Conservation (phyloP, 805 yeast genomes). For the Candida corydali region DNA sequence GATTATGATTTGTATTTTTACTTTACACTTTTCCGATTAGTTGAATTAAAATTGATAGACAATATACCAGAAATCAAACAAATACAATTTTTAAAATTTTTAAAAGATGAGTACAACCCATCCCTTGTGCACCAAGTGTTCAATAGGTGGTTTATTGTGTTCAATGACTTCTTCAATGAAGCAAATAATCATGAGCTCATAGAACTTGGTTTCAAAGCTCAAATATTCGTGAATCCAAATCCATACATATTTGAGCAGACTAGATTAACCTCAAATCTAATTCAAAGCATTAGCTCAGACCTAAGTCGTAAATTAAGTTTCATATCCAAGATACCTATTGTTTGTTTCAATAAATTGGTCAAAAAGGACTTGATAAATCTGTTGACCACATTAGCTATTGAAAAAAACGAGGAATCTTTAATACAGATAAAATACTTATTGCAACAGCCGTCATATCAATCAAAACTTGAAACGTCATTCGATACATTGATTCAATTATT, state of each 20-base stretch:
- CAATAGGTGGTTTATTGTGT: constrained; percentile 53
- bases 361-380: constrained; percentile 15
- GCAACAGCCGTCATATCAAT: constrained; percentile 49
- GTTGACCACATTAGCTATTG: constrained; percentile 8
- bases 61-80: constrained; percentile 6
- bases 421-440: constrained; percentile 36
- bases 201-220: constrained; percentile 14
- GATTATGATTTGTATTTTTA: constrained; percentile 18
- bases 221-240: constrained; percentile 18
- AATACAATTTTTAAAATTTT: constrained; percentile 12
- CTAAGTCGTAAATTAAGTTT: constrained; percentile 1
- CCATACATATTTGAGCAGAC: constrained; percentile 48
- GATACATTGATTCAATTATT: constrained; percentile 16
- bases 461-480: constrained; percentile 46
- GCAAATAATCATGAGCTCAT: constrained; percentile 26
- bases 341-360: constrained; percentile 34
- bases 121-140: constrained; percentile 18
- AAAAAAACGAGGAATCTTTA: constrained; percentile 4
- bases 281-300: constrained; percentile 15
- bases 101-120: constrained; percentile 11
- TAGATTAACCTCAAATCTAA: constrained; percentile 27
- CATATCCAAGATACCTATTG: constrained; percentile 40
- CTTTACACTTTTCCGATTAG: constrained; percentile 44
- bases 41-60: constrained; percentile 37
- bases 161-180: constrained; percentile 29